Base-by-base conservation (phyloP, 148 eudicot species). In the Gaultheria prostrata region DNA sequence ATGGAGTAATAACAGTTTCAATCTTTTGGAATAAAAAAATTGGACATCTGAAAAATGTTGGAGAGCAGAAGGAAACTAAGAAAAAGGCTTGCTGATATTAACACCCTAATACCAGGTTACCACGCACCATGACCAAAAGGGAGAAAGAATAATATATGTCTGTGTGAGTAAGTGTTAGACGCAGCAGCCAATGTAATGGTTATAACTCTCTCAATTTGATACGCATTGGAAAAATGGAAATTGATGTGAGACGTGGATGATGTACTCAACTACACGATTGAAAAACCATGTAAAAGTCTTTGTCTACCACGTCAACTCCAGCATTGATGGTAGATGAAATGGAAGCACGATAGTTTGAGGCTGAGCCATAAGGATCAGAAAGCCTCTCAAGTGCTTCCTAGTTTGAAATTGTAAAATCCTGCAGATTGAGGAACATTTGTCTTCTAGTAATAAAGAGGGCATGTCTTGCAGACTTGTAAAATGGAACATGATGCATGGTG, bases 261-360 rank as follows among this genome's bases (percentile, higher is more conserved):
- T n/a, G n/a, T n/a, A n/a, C n/a, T n/a, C n/a, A n/a, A n/a, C n/a
- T n/a, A n/a, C n/a, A n/a, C n/a, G n/a, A n/a, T n/a, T n/a, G n/a
- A n/a, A n/a, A n/a, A n/a, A n/a, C n/a, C n/a, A n/a, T n/a, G n/a
- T n/a, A n/a, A n/a, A n/a, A n/a, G n/a, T n/a, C n/a, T n/a, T n/a
- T n/a, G n/a, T n/a, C 69, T 93, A 97, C 99, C 95, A 97, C 93
- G 86, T 97, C 99, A 75, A 97, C 87, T 88, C 98, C 99, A 28
- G 99, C 97, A 86, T 90, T 93, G 56, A 97, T 75, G 26, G 94
- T 84, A 39, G 90, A 81, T 20, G 83, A 83, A 85, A 94, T 86
- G 82, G 89, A 88, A 46, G 84, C 80, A 43, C 94, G 92, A 83
- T 93, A 97, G 84, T 97, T 84, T 80, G 95, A n/a, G n/a, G n/a